Evolutionary conservation across 352 stramenopile genomes (phyloP), one percentile per base, ranked within the genome.

Genomic region (Pythium rishiriense): DNA sequence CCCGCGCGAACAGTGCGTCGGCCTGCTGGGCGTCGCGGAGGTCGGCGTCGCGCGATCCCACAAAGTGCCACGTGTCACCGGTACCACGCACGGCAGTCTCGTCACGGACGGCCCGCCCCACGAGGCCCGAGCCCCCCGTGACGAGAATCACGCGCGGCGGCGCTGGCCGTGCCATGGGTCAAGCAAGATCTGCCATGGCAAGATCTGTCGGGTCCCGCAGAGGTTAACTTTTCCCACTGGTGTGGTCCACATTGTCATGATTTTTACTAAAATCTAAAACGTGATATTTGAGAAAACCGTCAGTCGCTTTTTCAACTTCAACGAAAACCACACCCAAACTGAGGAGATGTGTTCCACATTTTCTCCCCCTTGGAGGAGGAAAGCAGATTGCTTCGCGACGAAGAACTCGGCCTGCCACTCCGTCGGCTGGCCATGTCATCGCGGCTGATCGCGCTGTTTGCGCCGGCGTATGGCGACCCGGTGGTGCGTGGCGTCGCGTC

Each of bases 61-160:
- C 80, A 66, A 98, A 99, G 52, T 98, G 78, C 92, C 94, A 99
- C 17, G 77, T 66, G 15, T 73, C 62, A 14, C n/a, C 47, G 33
- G 46, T 29, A 9, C 9, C 10, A 39, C 14, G 21, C 19, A 21
- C 37, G 12, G 64, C 19, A 9, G 33, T 24, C 37, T 88, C 79
- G 15, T 78, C 65, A 63, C 94, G 70, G 29, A 98, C 68, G 0
- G 88, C 93, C 14, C 69, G 66, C 6, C 93, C 97, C 0, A 99
- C 94, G 31, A 99, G 85, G 8, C 97, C 97, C 41, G 95, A 97
- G 58, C 97, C 97, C 33, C 97, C 97, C 11, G 97, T 99, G 10
- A 99, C 95, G 33, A 99, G 81, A 42, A 99, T 80, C 29, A 87
- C 72, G 35, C 64, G 64, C 55, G 19, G 17, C 2, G 25, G 37